Evolutionary conservation across 345 rosid genomes (phyloP).

Genomic region (Citrus reticulata): DNA sequence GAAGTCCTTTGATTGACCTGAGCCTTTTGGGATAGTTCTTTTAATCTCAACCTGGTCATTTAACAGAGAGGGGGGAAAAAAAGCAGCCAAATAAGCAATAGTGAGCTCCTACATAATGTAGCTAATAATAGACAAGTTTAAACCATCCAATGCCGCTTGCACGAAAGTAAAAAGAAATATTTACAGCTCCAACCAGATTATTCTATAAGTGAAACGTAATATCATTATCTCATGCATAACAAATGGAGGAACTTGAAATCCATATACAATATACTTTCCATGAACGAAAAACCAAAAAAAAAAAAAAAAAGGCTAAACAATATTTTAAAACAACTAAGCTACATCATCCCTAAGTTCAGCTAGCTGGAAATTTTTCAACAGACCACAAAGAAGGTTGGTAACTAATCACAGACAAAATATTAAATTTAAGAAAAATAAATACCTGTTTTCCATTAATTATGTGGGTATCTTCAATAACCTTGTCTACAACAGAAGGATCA

Average conservation of each 20-base stretch:
- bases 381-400: background rate
- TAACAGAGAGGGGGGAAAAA: background rate
- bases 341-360: background rate
- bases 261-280: background rate
- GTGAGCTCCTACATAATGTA: too few relatives aligned
- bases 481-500: slow-evolving; percentile 80
- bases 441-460: slow-evolving; percentile 86
- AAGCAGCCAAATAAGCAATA: background rate
- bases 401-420: background rate
- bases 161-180: background rate
- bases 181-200: background rate
- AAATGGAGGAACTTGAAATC: too few relatives aligned
- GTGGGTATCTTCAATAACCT: slow-evolving; percentile 77
- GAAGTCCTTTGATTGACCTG: slow-evolving; percentile 63
- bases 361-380: background rate
- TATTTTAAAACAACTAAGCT: background rate
- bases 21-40: slow-evolving; percentile 88
- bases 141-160: background rate
- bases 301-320: background rate
- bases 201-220: too few relatives aligned
- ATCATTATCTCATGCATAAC: too few relatives aligned
- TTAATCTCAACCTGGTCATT: slow-evolving; percentile 80
- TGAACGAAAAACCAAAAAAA: background rate
- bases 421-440: background rate
- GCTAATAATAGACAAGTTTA: background rate